phyloP scores from a whole-genome alignment of 345 rosid species.

The Acer saccharum region DNA sequence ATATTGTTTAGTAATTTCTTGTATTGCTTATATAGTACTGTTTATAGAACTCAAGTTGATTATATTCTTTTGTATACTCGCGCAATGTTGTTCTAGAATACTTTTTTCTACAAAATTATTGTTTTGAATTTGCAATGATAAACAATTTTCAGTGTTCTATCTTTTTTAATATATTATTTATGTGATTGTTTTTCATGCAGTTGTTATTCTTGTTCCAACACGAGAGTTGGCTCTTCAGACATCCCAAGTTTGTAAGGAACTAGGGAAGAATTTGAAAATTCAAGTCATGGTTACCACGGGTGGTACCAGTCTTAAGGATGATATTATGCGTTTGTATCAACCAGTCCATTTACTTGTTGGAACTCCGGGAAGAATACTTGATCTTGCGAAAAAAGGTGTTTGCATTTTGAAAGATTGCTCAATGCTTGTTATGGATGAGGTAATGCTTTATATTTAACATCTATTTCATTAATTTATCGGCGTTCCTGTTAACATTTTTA shows the following conservation, averaged over 20 bases:
- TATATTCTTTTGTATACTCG: background rate
- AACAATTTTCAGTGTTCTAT: background rate
- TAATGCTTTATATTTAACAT: slow-evolving; percentile 22
- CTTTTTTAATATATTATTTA: slow-evolving; percentile 2
- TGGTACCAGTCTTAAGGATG: slow-evolving; percentile 99
- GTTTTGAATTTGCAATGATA: background rate
- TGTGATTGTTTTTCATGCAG: slow-evolving; percentile 41
- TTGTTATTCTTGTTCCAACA: slow-evolving; percentile 93
- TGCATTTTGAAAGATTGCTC: slow-evolving; percentile 94
- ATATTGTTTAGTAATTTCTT: background rate
- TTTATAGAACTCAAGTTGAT: background rate
- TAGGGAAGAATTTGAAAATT: slow-evolving; percentile 87
- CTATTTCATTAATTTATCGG: background rate
- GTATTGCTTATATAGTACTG: background rate
- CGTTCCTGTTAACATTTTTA: background rate
- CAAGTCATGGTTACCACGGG: slow-evolving; percentile 99
- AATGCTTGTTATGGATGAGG: slow-evolving; percentile 99
- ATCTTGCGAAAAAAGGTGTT: slow-evolving; percentile 93
- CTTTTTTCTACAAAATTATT: background rate
- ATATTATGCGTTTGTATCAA: slow-evolving; percentile 96
- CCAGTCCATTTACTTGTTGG: slow-evolving; percentile 98
- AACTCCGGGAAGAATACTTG: slow-evolving; percentile 97
- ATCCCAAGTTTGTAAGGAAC: slow-evolving; percentile 99
- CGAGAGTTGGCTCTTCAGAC: slow-evolving; percentile 99
- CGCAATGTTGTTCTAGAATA: background rate